Evolutionary conservation across 2,329 filamentous ascomycete genomes (phyloP), one percentile per base, ranked within the genome.

Genomic region (Cytospora piceicola): DNA sequence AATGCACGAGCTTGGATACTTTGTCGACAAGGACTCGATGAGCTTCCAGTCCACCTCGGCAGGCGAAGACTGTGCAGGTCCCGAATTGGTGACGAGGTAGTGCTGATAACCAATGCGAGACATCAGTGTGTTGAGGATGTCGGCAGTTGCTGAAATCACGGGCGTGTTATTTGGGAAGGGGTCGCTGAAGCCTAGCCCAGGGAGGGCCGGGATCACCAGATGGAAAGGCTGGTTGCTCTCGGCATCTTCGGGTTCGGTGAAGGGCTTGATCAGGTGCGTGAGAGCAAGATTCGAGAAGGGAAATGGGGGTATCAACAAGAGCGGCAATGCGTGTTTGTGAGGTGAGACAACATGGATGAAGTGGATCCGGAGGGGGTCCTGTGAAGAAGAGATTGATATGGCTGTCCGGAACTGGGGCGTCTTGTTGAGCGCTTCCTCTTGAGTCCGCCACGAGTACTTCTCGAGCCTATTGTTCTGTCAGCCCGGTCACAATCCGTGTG

Each of bases 111-210:
- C 83, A 8, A 91, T 76, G 32, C 83, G 79, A 58, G 75, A 75
- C 89, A 91, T 91, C 63, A 91, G 72, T 0, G 71, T 75, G 71
- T 88, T 78, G 61, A 90, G 81, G 15, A 88, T 75, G 2, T 80
- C 79, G 0, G 86, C 87, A 0, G 86, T 85, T 15, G 81, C 77
- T 7, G 78, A 73, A 63, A 87, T 75, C n/a, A 82, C 80, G 71
- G 82, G 78, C 9, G 76, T 76, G 57, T 82, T 81, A 63, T 79
- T 79, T 0, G 80, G 77, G 49, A 88, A 79, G 2, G 87, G 79
- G 73, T 90, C 88, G 73, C 88, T 90, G 72, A 91, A 91, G 20
- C 87, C 88, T 55, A 89, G 78, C 0, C 88, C 88, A 0, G 89
- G 88, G 24, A 91, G 80, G 53, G 85, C 87, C 1, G 89, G 88